Percentiles rank a stretch among this genome's conserved stretches.
These are phyloP conservation scores for Lecanosticta acicola DNA, from an alignment of 2,329 filamentous ascomycete genomes.

Conservation along the genomic window DNA sequence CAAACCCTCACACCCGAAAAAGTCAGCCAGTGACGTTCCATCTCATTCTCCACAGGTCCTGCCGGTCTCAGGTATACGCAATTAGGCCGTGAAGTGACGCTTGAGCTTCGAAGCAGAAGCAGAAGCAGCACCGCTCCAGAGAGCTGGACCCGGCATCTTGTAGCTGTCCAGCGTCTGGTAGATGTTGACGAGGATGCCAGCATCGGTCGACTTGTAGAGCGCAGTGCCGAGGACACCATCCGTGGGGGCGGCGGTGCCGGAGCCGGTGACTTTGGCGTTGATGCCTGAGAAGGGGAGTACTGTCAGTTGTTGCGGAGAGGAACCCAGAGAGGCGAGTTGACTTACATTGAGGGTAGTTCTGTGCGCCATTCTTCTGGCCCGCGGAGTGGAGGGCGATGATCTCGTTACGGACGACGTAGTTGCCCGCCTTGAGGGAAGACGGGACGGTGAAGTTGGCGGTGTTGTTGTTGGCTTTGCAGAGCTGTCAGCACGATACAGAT, in stretches of 20 bases:
- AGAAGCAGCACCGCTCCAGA: slow-evolving; percentile 6
- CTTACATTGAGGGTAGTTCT: slow-evolving; percentile 37
- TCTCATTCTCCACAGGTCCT: too few species aligned
- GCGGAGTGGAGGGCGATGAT: slow-evolving; percentile 56
- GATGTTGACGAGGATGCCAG: slow-evolving; percentile 56
- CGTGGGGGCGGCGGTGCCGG: slow-evolving; percentile 39
- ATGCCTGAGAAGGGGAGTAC: slow-evolving; percentile 43
- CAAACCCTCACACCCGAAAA: too few species aligned
- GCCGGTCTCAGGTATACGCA: too few species aligned
- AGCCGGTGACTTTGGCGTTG: slow-evolving; percentile 55
- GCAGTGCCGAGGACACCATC: slow-evolving; percentile 42
- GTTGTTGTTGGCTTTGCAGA: slow-evolving; percentile 41
- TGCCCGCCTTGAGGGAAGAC: slow-evolving; percentile 47
- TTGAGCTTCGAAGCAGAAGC: background rate
- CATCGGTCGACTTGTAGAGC: slow-evolving; percentile 54
- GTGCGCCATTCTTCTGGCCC: slow-evolving; percentile 39
- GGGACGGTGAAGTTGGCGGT: slow-evolving; percentile 50
- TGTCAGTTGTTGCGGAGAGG: too few species aligned
- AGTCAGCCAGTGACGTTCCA: too few species aligned
- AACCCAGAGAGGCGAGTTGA: too few species aligned
- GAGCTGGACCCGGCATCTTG: slow-evolving; percentile 47
- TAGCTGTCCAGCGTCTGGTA: slow-evolving; percentile 48
- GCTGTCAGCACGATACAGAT: background rate
- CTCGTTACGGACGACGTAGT: slow-evolving; percentile 57
- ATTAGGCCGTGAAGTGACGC: background rate